Percentiles rank a stretch among this genome's conserved stretches.
phyloP scores from a whole-genome alignment of 768 basidiomycete species.

The Naganishia randhawae region DNA sequence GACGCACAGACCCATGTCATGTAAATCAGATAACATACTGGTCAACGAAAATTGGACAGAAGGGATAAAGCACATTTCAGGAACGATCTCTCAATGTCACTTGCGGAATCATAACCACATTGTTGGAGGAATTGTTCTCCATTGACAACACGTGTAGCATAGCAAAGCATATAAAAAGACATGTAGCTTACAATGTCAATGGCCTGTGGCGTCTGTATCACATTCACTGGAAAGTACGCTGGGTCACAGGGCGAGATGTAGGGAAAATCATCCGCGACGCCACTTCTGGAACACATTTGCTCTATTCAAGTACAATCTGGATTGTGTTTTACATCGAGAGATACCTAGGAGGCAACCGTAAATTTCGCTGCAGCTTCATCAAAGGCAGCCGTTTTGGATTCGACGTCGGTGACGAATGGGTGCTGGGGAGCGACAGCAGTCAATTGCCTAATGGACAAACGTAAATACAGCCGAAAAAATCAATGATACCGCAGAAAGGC shows the following conservation, averaged over 20 bases:
- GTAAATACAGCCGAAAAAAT: not conserved
- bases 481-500: not conserved
- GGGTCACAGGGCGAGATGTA: no score
- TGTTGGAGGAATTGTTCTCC: not conserved
- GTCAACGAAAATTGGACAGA: not conserved
- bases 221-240: no score
- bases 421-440: constrained; percentile 41
- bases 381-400: constrained; percentile 48
- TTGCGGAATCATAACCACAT: not conserved
- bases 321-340: not conserved
- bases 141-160: constrained; percentile 15
- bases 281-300: not conserved
- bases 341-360: constrained; percentile 37
- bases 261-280: no score
- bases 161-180: not conserved
- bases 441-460: constrained; percentile 40
- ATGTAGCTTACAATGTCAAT: constrained; percentile 7
- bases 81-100: not conserved
- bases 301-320: constrained; percentile 8
- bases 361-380: constrained; percentile 53
- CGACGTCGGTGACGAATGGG: constrained; percentile 49
- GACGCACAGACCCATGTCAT: not conserved
- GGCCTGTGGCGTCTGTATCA: no score
- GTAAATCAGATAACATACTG: not conserved
- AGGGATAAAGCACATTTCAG: not conserved